A percentile compares a stretch with the other conserved stretches of the same genome.
phyloP scores from a whole-genome alignment of 2,329 filamentous ascomycete genomes.

The Sporothrix euskadiensis region DNA sequence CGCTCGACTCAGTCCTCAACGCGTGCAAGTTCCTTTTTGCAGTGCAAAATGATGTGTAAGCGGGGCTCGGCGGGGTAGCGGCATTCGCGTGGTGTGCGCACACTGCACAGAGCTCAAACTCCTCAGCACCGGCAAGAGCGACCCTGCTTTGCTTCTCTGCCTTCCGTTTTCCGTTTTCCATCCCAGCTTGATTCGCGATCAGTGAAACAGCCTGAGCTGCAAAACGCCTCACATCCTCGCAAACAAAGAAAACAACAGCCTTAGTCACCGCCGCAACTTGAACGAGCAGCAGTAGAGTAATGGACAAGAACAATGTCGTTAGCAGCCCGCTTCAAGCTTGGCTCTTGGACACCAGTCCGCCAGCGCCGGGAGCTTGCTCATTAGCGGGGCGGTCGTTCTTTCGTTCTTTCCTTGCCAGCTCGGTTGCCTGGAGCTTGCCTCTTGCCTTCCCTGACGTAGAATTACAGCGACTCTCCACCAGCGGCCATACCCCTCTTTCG shows the following conservation, averaged over 20 bases:
- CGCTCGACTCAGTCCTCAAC: background rate
- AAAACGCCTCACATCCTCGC: background rate
- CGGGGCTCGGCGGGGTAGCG: conserved; percentile 28
- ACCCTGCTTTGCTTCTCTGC: conserved; percentile 1
- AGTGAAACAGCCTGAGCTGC: background rate
- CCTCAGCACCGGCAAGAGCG: conserved; percentile 10
- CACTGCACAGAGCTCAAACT: conserved; percentile 18
- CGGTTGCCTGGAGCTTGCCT: conserved; percentile 20
- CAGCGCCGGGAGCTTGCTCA: conserved; percentile 17
- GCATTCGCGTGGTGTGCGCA: background rate
- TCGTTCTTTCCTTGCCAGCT: conserved; percentile 19
- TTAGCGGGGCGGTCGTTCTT: conserved; percentile 18
- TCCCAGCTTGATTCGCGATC: background rate
- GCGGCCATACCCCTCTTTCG: conserved; percentile 24
- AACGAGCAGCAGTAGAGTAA: background rate
- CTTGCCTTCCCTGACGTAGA: conserved; percentile 15
- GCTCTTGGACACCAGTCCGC: background rate
- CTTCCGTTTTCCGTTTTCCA: background rate
- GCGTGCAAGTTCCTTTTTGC: background rate
- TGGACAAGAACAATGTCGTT: background rate
- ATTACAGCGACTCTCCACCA: background rate
- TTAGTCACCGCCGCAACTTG: background rate
- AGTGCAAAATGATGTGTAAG: conserved; percentile 25
- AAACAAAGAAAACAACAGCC: conserved; percentile 4
- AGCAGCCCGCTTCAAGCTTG: background rate